Evolutionary conservation across 1,139 yeast species (phyloP).

Genomic region (Meyerozyma carpophila): DNA sequence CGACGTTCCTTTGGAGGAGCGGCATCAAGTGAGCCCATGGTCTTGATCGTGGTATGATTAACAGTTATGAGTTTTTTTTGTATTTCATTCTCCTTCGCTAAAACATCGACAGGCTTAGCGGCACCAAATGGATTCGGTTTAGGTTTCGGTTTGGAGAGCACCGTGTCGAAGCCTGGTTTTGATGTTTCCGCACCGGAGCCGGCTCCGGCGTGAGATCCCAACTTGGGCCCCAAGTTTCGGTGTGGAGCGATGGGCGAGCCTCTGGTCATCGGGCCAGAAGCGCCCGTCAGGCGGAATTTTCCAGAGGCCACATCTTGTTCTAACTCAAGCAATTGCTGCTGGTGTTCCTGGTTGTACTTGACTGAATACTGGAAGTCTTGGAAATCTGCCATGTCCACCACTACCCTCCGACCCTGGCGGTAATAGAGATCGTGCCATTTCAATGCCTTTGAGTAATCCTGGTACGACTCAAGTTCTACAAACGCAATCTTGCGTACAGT

Average conservation of each 20-base stretch:
- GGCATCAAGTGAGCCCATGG: slow-evolving; percentile 30
- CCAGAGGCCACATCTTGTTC: slow-evolving; percentile 27
- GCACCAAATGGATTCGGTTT: slow-evolving; percentile 47
- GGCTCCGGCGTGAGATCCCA: background rate
- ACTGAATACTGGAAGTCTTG: slow-evolving; percentile 43
- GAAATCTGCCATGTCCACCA: slow-evolving; percentile 44
- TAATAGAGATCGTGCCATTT: slow-evolving; percentile 44
- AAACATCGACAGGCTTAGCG: slow-evolving; percentile 48
- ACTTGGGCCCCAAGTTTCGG: background rate
- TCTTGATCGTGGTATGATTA: slow-evolving; percentile 56
- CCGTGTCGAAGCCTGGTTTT: slow-evolving; percentile 1
- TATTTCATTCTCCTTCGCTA: slow-evolving; percentile 40
- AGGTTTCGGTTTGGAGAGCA: slow-evolving; percentile 12
- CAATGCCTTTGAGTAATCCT: slow-evolving; percentile 42
- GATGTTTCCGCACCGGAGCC: slow-evolving; percentile 1
- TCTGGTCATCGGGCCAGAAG: background rate
- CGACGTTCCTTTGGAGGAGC: slow-evolving; percentile 11
- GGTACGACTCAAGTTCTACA: slow-evolving; percentile 46
- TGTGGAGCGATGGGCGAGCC: background rate
- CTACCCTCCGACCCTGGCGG: slow-evolving; percentile 34
- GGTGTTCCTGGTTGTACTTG: slow-evolving; percentile 34
- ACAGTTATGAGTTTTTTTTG: slow-evolving; percentile 45
- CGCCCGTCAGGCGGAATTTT: slow-evolving; percentile 12
- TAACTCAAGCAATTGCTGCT: slow-evolving; percentile 23
- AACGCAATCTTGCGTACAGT: slow-evolving; percentile 52